Percentiles rank a stretch among this genome's conserved stretches.
These are phyloP conservation scores for Dichotomocladium elegans DNA, from an alignment of 371 early-diverging fungal genomes.

Conservation along the genomic window DNA sequence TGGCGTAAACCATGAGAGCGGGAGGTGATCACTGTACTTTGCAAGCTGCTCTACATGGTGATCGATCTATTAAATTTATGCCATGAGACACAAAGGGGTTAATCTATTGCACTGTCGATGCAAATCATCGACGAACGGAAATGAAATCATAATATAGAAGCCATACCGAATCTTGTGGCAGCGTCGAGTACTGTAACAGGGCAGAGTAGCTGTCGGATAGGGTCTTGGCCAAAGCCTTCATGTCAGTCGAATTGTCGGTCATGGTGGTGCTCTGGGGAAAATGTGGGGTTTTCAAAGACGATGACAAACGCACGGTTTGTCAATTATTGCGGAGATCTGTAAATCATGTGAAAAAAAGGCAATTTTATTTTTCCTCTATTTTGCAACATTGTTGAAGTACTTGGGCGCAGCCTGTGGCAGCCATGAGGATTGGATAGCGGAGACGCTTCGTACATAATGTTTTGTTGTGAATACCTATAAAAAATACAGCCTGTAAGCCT, in stretches of 20 bases:
- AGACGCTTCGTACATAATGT: slow-evolving; percentile 84
- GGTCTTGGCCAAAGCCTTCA: slow-evolving; percentile 31
- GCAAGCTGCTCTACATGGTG: slow-evolving; percentile 25
- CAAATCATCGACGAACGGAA: background rate
- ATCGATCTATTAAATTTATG: slow-evolving; percentile 14
- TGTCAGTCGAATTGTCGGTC: slow-evolving; percentile 6
- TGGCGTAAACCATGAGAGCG: slow-evolving; percentile 41
- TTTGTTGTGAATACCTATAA: slow-evolving; percentile 77
- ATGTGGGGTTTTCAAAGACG: background rate
- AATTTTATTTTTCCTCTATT: background rate
- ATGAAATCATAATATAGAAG: background rate
- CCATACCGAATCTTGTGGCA: slow-evolving; percentile 16
- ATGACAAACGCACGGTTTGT: too few species aligned
- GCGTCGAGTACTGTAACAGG: slow-evolving; percentile 22
- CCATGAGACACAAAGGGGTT: too few species aligned
- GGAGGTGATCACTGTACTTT: slow-evolving; percentile 38
- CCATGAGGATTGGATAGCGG: slow-evolving; percentile 83
- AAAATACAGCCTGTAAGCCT: too few species aligned
- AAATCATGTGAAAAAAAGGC: too few species aligned
- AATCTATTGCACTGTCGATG: too few species aligned
- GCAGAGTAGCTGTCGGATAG: slow-evolving; percentile 36
- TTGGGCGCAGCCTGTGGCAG: slow-evolving; percentile 79
- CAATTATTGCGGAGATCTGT: too few species aligned
- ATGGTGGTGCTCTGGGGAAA: background rate
- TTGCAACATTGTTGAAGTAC: slow-evolving; percentile 50